phyloP scores from a whole-genome alignment of 805 yeast species.

The Soucietia sequanensis region DNA sequence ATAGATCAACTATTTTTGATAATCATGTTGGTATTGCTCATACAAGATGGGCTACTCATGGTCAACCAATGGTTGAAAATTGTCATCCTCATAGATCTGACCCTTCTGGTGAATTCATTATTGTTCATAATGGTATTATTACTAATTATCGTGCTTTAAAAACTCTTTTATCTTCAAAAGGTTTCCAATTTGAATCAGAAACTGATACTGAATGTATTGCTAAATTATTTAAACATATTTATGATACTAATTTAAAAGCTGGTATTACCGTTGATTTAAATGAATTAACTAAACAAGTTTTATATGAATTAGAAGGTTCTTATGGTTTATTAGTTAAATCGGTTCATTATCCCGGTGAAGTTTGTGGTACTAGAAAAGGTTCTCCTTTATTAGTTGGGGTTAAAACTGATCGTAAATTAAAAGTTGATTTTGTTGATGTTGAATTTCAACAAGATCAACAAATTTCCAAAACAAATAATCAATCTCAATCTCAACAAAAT shows the following conservation, averaged over 20 bases:
- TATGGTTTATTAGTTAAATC: slow-evolving; percentile 95
- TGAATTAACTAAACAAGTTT: slow-evolving; percentile 87
- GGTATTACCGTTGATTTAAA: slow-evolving; percentile 84
- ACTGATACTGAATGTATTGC: slow-evolving; percentile 99
- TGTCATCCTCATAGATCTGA: slow-evolving; percentile 98
- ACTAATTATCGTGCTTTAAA: slow-evolving; percentile 92
- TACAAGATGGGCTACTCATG: slow-evolving; percentile 99
- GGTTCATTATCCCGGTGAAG: slow-evolving; percentile 89
- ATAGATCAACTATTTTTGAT: slow-evolving; percentile 64
- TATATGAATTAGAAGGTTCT: slow-evolving; percentile 94
- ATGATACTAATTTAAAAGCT: slow-evolving; percentile 70
- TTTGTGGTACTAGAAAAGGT: slow-evolving; percentile 96
- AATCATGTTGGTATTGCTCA: slow-evolving; percentile 97
- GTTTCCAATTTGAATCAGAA: slow-evolving; percentile 81
- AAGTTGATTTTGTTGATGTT: slow-evolving; percentile 97
- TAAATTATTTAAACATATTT: slow-evolving; percentile 86
- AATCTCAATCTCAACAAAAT: slow-evolving; percentile 6
- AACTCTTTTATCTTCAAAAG: slow-evolving; percentile 76
- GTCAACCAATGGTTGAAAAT: slow-evolving; percentile 79
- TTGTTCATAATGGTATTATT: slow-evolving; percentile 97
- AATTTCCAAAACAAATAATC: slow-evolving; percentile 6
- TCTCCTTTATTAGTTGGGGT: slow-evolving; percentile 97
- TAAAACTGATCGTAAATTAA: slow-evolving; percentile 89
- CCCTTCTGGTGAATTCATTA: slow-evolving; percentile 73
- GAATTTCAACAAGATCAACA: slow-evolving; percentile 54